Percentiles rank a stretch among this genome's conserved stretches.
Evolutionary conservation across 2,329 filamentous ascomycete genomes (phyloP).

Genomic region (Fusarium acutatum): DNA sequence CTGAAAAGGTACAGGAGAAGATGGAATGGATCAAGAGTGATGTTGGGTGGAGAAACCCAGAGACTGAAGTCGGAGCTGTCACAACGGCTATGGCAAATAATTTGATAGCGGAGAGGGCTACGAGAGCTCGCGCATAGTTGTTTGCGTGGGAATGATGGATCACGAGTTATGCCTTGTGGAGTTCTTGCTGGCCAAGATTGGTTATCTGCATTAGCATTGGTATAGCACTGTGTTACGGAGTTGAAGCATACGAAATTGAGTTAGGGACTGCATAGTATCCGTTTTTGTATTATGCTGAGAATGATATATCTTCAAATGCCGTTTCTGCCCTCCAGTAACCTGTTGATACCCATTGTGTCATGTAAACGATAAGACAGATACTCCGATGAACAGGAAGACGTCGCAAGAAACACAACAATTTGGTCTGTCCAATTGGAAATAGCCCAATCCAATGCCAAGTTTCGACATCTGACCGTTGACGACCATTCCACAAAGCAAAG

Average conservation of each 20-base stretch:
- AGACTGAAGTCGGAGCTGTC: neutral
- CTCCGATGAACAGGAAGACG: neutral
- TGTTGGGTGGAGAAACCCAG: constrained; percentile 23
- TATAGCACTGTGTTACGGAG: neutral
- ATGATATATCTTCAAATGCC: neutral
- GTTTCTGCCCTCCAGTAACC: neutral
- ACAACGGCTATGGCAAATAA: neutral
- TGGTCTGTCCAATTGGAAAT: neutral
- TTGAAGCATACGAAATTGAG: neutral
- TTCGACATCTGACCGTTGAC: neutral
- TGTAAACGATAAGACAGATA: neutral
- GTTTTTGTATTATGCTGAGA: neutral
- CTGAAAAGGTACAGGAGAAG: constrained; percentile 39
- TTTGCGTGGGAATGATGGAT: neutral
- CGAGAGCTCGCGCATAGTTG: neutral
- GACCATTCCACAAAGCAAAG: neutral
- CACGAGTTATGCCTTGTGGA: neutral
- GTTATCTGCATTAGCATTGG: neutral
- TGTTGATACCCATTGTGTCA: neutral
- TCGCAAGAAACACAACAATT: neutral
- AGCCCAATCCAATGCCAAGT: neutral
- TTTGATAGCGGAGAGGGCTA: neutral
- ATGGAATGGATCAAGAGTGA: constrained; percentile 39
- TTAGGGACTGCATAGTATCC: neutral
- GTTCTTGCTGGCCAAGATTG: neutral